A percentile compares a stretch with the other conserved stretches of the same genome.
These are phyloP conservation scores for Mrakia hoshinonis DNA, from an alignment of 768 basidiomycete genomes.

Conservation along the genomic window DNA sequence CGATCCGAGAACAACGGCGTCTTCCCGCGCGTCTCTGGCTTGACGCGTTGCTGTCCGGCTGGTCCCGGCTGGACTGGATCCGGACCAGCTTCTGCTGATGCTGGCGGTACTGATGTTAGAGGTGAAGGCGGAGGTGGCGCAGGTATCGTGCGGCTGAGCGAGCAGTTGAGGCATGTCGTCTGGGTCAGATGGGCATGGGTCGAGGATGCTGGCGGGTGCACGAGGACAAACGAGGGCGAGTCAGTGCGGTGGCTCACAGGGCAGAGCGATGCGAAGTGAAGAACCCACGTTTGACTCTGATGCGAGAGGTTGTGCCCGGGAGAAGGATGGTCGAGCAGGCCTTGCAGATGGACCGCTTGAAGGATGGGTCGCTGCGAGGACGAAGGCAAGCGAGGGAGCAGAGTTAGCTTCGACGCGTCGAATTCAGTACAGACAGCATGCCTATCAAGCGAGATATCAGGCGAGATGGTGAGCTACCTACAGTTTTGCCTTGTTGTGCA, in stretches of 20 bases:
- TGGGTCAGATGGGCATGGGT: background rate
- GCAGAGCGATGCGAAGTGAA: background rate
- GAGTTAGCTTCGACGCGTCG: background rate
- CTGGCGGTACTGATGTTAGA: background rate
- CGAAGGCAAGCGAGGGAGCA: background rate
- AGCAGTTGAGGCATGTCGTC: conserved; percentile 3
- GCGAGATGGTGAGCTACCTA: conserved; percentile 24
- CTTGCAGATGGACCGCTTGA: conserved; percentile 37
- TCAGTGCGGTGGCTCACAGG: background rate
- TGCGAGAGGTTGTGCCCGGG: conserved; percentile 35
- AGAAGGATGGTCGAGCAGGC: conserved; percentile 36
- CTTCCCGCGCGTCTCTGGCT: background rate
- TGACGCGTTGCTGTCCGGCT: too few species aligned
- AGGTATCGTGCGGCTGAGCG: background rate
- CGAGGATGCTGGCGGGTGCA: background rate
- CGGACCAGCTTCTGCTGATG: background rate
- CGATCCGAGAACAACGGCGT: background rate
- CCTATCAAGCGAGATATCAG: too few species aligned
- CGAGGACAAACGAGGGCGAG: background rate
- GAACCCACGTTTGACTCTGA: conserved; percentile 36
- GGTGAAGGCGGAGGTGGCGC: background rate
- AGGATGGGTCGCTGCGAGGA: conserved; percentile 34
- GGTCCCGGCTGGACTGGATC: background rate
- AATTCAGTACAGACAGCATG: background rate
- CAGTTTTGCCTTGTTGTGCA: conserved; percentile 37